phyloP scores from a whole-genome alignment of 148 eudicot genomes.

The Camellia sinensis region DNA sequence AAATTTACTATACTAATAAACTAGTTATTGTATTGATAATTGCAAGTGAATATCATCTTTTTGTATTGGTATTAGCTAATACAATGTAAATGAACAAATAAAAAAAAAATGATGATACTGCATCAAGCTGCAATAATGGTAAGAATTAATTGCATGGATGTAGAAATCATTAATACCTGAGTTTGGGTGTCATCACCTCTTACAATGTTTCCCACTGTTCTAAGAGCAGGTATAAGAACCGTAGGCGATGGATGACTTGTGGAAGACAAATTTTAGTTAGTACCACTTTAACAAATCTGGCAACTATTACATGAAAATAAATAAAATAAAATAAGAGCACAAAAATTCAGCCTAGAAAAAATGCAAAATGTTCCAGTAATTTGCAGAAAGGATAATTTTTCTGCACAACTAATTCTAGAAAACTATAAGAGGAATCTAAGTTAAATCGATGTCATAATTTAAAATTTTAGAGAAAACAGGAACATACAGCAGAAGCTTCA shows the following conservation, averaged over 20 bases:
- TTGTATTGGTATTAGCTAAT: too few species aligned
- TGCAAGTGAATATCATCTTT: too few species aligned
- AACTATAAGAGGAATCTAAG: not conserved
- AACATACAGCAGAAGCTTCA: conserved; percentile 77
- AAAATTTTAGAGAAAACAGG: not conserved
- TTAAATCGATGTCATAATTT: not conserved
- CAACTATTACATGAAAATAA: not conserved
- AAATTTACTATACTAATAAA: too few species aligned
- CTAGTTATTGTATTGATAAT: too few species aligned
- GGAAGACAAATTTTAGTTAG: conserved; percentile 13
- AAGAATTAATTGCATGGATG: too few species aligned
- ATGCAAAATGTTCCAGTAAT: not conserved
- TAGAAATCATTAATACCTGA: conserved; percentile 27
- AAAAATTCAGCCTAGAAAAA: not conserved
- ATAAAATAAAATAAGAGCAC: not conserved
- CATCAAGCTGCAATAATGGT: not conserved
- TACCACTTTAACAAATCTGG: not conserved
- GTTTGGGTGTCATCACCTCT: conserved; percentile 51
- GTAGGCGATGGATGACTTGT: conserved; percentile 44
- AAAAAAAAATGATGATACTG: not conserved
- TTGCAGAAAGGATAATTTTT: not conserved
- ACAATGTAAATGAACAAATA: not conserved
- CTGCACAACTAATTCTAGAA: not conserved
- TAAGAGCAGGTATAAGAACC: conserved; percentile 50
- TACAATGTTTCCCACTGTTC: conserved; percentile 50